Percentiles rank a stretch among this genome's conserved stretches.
phyloP scores from a whole-genome alignment of 2,329 filamentous ascomycete genomes.

The Epichloe glyceriae region DNA sequence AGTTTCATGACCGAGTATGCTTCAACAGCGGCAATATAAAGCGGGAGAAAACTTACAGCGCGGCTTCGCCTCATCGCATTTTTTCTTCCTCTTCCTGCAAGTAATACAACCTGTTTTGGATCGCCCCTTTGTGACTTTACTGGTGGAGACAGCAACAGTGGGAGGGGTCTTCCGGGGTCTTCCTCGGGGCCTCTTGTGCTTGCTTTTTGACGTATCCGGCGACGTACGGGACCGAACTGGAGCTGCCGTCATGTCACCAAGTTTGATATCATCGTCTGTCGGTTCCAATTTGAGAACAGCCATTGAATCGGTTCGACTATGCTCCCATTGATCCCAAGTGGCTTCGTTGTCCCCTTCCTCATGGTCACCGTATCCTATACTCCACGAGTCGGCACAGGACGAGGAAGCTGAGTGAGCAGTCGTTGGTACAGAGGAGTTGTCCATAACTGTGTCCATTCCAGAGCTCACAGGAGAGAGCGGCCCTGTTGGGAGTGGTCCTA shows the following conservation, averaged over 20 bases:
- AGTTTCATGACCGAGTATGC: background rate
- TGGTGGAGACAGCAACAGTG: conserved; percentile 39
- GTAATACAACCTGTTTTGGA: conserved; percentile 59
- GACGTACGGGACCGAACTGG: conserved; percentile 11
- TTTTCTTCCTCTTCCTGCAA: conserved; percentile 57
- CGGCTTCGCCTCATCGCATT: conserved; percentile 57
- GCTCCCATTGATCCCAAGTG: conserved; percentile 40
- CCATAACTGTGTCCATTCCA: conserved; percentile 29
- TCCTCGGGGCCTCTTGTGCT: conserved; percentile 56
- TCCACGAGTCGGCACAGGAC: conserved; percentile 33
- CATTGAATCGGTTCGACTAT: conserved; percentile 30
- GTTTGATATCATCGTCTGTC: conserved; percentile 39
- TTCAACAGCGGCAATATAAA: background rate
- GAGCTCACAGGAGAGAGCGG: conserved; percentile 42
- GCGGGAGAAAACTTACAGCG: conserved; percentile 32
- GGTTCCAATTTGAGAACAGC: conserved; percentile 44
- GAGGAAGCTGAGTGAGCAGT: conserved; percentile 34
- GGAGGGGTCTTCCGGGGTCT: conserved; percentile 72
- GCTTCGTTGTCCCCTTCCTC: conserved; percentile 28
- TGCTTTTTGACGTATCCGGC: conserved; percentile 20
- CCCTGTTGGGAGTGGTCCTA: conserved; percentile 25
- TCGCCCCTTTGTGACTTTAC: conserved; percentile 65
- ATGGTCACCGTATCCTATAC: conserved; percentile 25
- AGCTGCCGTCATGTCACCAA: conserved; percentile 37
- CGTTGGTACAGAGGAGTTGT: conserved; percentile 27